A percentile compares a stretch with the other conserved stretches of the same genome.
phyloP scores from a whole-genome alignment of 2,329 filamentous ascomycete species.

The Ceratocystis alfenasii region DNA sequence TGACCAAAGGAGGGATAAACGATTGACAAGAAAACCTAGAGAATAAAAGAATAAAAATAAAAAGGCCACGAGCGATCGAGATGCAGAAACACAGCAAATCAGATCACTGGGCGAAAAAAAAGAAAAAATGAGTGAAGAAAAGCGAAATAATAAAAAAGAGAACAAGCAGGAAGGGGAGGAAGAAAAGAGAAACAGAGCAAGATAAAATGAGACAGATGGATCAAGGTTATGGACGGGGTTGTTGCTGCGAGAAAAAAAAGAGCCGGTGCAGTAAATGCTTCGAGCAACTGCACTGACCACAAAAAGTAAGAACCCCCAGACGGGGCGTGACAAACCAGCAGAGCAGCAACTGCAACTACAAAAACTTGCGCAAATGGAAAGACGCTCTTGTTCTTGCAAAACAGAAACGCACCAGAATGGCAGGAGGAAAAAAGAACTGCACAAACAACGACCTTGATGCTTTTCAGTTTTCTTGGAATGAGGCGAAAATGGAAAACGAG shows the following conservation, averaged over 20 bases:
- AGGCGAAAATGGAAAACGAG: neutral
- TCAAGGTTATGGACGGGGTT: neutral
- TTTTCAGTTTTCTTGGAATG: neutral
- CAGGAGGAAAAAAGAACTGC: neutral
- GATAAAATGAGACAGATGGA: conserved; percentile 19
- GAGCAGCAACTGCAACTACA: neutral
- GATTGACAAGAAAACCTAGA: neutral
- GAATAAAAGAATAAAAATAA: conserved; percentile 24
- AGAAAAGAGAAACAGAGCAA: conserved; percentile 23
- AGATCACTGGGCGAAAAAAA: conserved; percentile 23
- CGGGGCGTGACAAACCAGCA: neutral
- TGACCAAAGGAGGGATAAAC: neutral
- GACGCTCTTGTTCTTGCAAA: neutral
- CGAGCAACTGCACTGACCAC: conserved; percentile 9
- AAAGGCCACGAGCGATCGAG: neutral
- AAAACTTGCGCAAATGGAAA: neutral
- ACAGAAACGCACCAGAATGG: neutral
- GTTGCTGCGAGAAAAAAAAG: conserved; percentile 10
- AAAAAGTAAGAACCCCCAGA: conserved; percentile 1
- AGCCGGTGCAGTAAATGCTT: conserved; percentile 1
- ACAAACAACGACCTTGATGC: neutral
- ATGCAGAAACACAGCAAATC: neutral
- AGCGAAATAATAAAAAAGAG: conserved; percentile 25
- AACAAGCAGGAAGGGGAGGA: conserved; percentile 11
- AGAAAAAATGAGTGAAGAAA: conserved; percentile 15